Base-by-base conservation (phyloP, 352 stramenopile genomes). In the Globisporangium abappressorium region DNA sequence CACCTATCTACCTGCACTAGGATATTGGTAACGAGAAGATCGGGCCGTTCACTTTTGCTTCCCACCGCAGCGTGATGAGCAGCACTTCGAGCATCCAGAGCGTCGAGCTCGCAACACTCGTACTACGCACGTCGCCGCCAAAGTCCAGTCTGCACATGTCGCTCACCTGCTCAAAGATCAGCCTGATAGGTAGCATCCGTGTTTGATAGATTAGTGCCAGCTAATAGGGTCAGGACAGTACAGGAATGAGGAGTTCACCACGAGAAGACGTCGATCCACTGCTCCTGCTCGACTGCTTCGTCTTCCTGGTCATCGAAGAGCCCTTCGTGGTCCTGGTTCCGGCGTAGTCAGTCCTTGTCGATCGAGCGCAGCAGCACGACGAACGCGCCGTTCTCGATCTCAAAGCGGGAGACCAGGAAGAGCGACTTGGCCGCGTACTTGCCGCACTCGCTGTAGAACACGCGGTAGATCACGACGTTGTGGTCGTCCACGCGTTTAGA, bases 81-180 rank as follows among this genome's bases (percentile, higher is more conserved):
- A 90, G 69, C 33, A 88, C 79, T 57, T 91, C 80, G 28, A 91
- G 73, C 77, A 91, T 87, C 80, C 82, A 91, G 34, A 82, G 70
- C 38, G 75, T 72, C n/a, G 75, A 78, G 24, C 70, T 78, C 24
- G 78, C 76, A 11, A 75, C 75, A 7, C 67, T 65, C 5, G 76
- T 89, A 56, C 79, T 70, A 53, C 66, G 62, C 11, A 86, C 66
- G n/a, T 77, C 74, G 1, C 82, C 82, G 3, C 82, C 80, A 57
- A 87, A 91, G 41, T 76, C 79, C 46, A 87, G 80, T 14, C 69
- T 55, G 14, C 76, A 74, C 46, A 72, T 55, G 34, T 80, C 69
- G 3, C 68, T 66, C 3, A 74, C 66, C 18, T 77, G 64, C 43
- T 89, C 75, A 56, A 81, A 82, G 18, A 89, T 57, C 47, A 82